Evolutionary conservation across 2,329 filamentous ascomycete species (phyloP).

Genomic region (Cytospora mali): DNA sequence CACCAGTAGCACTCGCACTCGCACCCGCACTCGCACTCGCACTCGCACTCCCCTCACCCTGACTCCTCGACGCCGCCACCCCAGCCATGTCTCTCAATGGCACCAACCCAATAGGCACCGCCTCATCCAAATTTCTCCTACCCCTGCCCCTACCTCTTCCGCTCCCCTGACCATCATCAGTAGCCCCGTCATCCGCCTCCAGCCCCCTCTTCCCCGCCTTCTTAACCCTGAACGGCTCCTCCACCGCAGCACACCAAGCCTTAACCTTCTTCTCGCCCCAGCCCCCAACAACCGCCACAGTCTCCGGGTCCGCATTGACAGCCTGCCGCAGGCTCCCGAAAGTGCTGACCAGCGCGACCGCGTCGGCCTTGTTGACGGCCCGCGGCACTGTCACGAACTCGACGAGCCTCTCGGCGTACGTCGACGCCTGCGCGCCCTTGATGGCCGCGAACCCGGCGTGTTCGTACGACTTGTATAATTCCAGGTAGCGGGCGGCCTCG

Average conservation of each 20-base stretch:
- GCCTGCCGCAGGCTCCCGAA: conserved; percentile 89
- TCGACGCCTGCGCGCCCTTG: conserved; percentile 78
- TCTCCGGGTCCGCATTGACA: conserved; percentile 84
- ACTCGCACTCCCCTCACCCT: conserved; percentile 39
- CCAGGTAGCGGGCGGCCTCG: conserved; percentile 91
- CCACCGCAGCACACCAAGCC: conserved; percentile 78
- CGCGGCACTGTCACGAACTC: conserved; percentile 92
- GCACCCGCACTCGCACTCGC: conserved; percentile 43
- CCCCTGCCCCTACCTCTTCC: conserved; percentile 22
- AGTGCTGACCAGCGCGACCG: conserved; percentile 83
- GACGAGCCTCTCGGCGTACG: conserved; percentile 83
- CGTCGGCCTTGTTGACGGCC: conserved; percentile 92
- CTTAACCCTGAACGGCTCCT: conserved; percentile 80
- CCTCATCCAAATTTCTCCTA: conserved; percentile 33
- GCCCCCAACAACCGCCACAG: conserved; percentile 80
- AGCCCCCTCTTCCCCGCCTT: conserved; percentile 61
- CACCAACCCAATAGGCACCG: conserved; percentile 29
- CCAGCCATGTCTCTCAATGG: conserved; percentile 28
- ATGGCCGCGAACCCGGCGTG: conserved; percentile 80
- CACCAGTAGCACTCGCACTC: conserved; percentile 42
- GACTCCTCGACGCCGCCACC: conserved; percentile 36
- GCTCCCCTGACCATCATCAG: conserved; percentile 22
- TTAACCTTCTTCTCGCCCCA: conserved; percentile 97
- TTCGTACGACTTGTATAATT: conserved; percentile 94
- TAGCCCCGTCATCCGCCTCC: conserved; percentile 32